Conservation (phyloP, 2,329 filamentous ascomycete species). For the Fulvia fulva region DNA sequence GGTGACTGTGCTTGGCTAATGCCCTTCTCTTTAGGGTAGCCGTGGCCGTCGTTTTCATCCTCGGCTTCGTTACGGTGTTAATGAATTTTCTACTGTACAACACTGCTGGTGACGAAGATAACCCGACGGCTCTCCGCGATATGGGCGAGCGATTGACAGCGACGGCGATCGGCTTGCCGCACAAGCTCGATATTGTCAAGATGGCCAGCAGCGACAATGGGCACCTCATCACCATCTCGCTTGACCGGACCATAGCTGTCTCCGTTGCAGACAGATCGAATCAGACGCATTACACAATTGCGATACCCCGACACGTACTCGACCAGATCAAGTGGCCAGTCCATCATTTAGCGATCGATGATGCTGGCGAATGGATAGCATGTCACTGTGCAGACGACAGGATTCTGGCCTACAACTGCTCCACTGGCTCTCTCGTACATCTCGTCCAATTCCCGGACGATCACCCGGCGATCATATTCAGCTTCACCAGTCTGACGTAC, state of each 20-base stretch:
- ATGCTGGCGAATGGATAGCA: conserved; percentile 61
- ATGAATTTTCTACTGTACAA: conserved; percentile 73
- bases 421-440: conserved; percentile 53
- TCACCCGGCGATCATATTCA: conserved; percentile 59
- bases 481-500: conserved; percentile 50
- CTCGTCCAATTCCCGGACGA: conserved; percentile 54
- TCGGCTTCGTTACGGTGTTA: conserved; percentile 63
- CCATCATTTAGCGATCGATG: conserved; percentile 61
- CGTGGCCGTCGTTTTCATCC: conserved; percentile 58
- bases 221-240: conserved; percentile 63
- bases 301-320: conserved; percentile 20
- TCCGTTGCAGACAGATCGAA: conserved; percentile 20
- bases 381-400: conserved; percentile 57
- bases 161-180: conserved; percentile 58
- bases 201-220: conserved; percentile 61
- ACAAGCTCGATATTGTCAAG: conserved; percentile 65
- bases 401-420: conserved; percentile 62
- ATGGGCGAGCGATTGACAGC: conserved; percentile 55
- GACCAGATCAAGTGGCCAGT: conserved; percentile 30
- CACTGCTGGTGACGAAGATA: conserved; percentile 45
- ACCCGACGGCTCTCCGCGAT: conserved; percentile 44
- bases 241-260: conserved; percentile 61
- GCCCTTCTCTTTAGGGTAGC: too few relatives aligned
- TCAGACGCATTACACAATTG: conserved; percentile 18
- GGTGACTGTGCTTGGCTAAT: too few relatives aligned